Evolutionary conservation across 73 alveolate species (phyloP).

Genomic region (Paramecium bursaria): DNA sequence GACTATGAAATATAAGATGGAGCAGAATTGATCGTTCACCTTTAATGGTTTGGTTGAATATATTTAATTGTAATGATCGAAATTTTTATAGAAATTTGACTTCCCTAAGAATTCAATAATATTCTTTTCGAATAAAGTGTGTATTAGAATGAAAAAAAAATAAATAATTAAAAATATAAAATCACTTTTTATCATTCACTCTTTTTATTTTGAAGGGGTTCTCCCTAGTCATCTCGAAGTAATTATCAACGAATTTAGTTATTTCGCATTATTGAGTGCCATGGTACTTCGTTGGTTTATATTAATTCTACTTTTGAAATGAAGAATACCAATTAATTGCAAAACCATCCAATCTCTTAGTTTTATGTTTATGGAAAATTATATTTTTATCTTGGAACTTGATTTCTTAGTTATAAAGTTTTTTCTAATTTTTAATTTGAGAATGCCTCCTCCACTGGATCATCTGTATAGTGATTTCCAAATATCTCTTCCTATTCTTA

Average conservation of each 20-base stretch:
- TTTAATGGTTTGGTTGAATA: too few relatives aligned
- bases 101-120: too few relatives aligned
- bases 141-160: too few relatives aligned
- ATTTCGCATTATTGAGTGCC: slow-evolving; percentile 65
- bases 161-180: too few relatives aligned
- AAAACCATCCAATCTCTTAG: slow-evolving; percentile 70
- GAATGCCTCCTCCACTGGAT: slow-evolving; percentile 70
- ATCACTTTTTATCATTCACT: too few relatives aligned
- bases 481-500: slow-evolving; percentile 56
- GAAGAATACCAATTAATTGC: slow-evolving; percentile 47
- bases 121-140: too few relatives aligned
- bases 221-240: slow-evolving; percentile 64
- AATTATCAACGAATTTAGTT: slow-evolving; percentile 67
- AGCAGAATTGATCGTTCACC: too few relatives aligned
- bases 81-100: too few relatives aligned
- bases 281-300: slow-evolving; percentile 59
- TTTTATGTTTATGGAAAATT: slow-evolving; percentile 57
- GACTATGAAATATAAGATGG: too few relatives aligned
- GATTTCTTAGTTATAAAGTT: slow-evolving; percentile 47
- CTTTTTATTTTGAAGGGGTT: slow-evolving; percentile 66
- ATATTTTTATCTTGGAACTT: slow-evolving; percentile 65
- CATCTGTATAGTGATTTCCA: slow-evolving; percentile 69
- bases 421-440: slow-evolving; percentile 66
- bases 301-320: slow-evolving; percentile 48
- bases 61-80: too few relatives aligned